Evolutionary conservation across 1,284 basidiomycete species (phyloP).

Genomic region (Cryptococcus deneoformans): DNA sequence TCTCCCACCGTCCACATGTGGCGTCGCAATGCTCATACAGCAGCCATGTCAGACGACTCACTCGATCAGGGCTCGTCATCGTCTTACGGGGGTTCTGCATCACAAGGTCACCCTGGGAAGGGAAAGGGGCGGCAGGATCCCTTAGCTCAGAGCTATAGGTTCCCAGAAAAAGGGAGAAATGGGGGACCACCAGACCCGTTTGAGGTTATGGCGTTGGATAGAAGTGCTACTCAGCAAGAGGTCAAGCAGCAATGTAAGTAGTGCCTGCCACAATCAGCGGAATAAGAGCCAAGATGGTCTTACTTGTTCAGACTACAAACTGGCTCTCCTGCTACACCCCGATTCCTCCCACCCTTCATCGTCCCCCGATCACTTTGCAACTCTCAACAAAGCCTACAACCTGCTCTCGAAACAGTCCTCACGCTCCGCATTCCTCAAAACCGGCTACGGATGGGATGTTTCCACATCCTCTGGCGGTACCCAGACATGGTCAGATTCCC

Average conservation of each 20-base stretch:
- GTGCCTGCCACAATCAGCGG: background rate
- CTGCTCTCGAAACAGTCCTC: slow-evolving; percentile 35
- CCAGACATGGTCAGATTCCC: slow-evolving; percentile 17
- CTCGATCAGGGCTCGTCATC: no score
- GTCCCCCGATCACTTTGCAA: slow-evolving; percentile 38
- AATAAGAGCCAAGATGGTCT: background rate
- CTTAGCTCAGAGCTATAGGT: slow-evolving; percentile 25
- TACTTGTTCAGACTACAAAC: slow-evolving; percentile 37
- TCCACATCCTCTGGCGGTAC: background rate
- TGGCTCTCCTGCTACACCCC: slow-evolving; percentile 45
- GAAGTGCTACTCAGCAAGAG: slow-evolving; percentile 29
- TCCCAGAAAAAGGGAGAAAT: slow-evolving; percentile 28
- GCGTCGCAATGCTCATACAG: no score
- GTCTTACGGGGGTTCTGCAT: no score
- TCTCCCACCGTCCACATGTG: no score
- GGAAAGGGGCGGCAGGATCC: slow-evolving; percentile 13
- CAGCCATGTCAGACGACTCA: no score
- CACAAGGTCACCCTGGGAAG: slow-evolving; percentile 5
- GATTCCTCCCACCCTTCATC: slow-evolving; percentile 47
- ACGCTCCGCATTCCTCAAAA: slow-evolving; percentile 35
- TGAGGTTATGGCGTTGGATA: slow-evolving; percentile 42
- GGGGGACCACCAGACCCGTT: slow-evolving; percentile 39
- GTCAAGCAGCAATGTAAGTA: slow-evolving; percentile 46
- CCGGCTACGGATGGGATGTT: slow-evolving; percentile 43
- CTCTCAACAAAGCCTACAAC: slow-evolving; percentile 44